Percentiles rank a stretch among this genome's conserved stretches.
phyloP scores from a whole-genome alignment of 1,284 basidiomycete species.

The Puccinia triticina region DNA sequence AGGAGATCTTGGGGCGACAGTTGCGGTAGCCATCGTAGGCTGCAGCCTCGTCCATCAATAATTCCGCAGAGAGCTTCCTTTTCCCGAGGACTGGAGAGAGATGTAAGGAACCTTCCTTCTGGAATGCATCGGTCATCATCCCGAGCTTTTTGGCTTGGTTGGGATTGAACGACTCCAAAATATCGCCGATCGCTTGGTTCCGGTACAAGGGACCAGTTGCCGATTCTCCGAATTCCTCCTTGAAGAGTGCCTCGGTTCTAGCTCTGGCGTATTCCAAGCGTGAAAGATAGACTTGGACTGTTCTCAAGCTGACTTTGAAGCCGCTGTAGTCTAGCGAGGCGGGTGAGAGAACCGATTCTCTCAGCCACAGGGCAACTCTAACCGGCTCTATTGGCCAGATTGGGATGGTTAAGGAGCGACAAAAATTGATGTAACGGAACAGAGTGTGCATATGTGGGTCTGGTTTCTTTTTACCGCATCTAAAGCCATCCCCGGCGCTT shows the following conservation, averaged over 20 bases:
- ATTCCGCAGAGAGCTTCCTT: neutral
- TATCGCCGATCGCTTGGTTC: slow-evolving; percentile 33
- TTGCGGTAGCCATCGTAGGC: neutral
- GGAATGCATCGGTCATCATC: slow-evolving; percentile 4
- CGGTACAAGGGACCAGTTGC: slow-evolving; percentile 42
- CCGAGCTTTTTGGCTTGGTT: slow-evolving; percentile 29
- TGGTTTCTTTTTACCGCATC: slow-evolving; percentile 32
- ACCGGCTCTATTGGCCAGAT: slow-evolving; percentile 42
- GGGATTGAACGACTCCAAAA: slow-evolving; percentile 43
- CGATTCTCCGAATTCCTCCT: slow-evolving; percentile 15
- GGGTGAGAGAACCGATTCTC: slow-evolving; percentile 46
- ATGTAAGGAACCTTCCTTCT: slow-evolving; percentile 8
- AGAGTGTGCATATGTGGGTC: slow-evolving; percentile 50
- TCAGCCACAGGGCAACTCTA: slow-evolving; percentile 42
- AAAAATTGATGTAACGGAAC: slow-evolving; percentile 40
- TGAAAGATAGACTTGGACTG: slow-evolving; percentile 49
- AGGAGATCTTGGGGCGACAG: slow-evolving; percentile 17
- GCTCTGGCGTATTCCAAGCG: slow-evolving; percentile 45
- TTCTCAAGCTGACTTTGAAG: slow-evolving; percentile 47
- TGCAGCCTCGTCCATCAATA: neutral
- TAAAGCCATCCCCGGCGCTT: neutral
- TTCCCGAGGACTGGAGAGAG: slow-evolving; percentile 20
- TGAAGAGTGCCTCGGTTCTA: slow-evolving; percentile 39
- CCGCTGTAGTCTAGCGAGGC: slow-evolving; percentile 25
- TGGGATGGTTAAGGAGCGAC: slow-evolving; percentile 30